Conservation (phyloP, 1,284 basidiomycete species). For the Peniophora sp. region DNA sequence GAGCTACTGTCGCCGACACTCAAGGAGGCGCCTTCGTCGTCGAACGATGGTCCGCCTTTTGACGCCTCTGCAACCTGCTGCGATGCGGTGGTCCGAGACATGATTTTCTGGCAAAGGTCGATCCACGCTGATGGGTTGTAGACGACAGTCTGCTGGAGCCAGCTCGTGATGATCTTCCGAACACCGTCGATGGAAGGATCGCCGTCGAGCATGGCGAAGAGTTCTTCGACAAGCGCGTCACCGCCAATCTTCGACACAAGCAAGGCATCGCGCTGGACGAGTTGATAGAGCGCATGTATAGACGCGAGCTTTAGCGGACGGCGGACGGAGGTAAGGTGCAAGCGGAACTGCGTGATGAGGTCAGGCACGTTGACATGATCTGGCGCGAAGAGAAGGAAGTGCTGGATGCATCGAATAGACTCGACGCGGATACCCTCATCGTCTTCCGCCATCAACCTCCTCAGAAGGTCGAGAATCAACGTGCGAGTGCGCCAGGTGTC, state of each 20-base stretch:
- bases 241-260: conserved; percentile 92
- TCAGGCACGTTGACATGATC: conserved; percentile 75
- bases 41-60: conserved; percentile 49
- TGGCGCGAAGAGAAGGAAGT: conserved; percentile 93
- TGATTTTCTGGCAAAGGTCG: conserved; percentile 94
- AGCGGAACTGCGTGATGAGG: conserved; percentile 69
- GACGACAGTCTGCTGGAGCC: conserved; percentile 92
- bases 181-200: conserved; percentile 95
- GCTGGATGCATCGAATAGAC: conserved; percentile 93
- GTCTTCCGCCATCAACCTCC: conserved; percentile 78
- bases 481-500: conserved; percentile 79
- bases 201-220: conserved; percentile 92
- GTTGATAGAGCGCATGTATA: conserved; percentile 93
- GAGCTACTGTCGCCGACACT: conserved; percentile 44
- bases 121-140: conserved; percentile 97
- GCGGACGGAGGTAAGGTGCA: conserved; percentile 71
- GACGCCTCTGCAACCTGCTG: conserved; percentile 63
- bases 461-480: conserved; percentile 79
- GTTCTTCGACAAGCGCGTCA: conserved; percentile 87
- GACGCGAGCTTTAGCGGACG: conserved; percentile 88
- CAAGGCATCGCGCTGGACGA: conserved; percentile 92
- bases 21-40: conserved; percentile 90
- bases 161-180: conserved; percentile 87
- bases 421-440: conserved; percentile 90
- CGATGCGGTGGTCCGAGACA: conserved; percentile 80